Evolutionary conservation across 352 stramenopile species (phyloP), one percentile per base, ranked within the genome.

Genomic region (Phytophthora capsici): DNA sequence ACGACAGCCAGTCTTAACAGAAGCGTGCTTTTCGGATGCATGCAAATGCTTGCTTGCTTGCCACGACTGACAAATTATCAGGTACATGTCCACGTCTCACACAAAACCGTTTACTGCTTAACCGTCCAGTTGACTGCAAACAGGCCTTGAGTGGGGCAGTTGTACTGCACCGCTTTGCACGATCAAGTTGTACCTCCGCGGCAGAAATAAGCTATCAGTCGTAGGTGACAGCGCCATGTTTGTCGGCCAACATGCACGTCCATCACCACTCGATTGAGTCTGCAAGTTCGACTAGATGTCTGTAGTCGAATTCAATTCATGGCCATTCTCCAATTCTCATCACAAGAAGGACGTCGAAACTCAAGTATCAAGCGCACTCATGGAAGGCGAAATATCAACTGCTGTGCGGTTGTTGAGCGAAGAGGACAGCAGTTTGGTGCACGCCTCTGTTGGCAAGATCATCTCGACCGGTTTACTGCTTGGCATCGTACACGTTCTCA

Each of bases 401-500:
- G n/a, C 32, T 14, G 19, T 48, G 17, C 57, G 58, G 22, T 14
- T 57, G 46, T 28, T 73, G 47, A 70, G 45, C 36, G 60, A 65
- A 30, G 63, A 62, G 20, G 32, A 77, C 46, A 67, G 64, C 36
- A 73, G 48, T 20, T 60, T 84, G 8, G 44, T 52, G 37, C 34
- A 78, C 32, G 70, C 76, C 16, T 80, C 76, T 8, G 46, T 77
- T 2, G 49, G 72, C 9, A 78, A 77, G 23, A 74, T 82, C 53
- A 71, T 77, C 61, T 62, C 69, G 37, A 84, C 76, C 40, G 76
- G 73, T 1, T 34, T 82, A n/a, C 50, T 82, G 7, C 66, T 82
- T 5, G 76, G 70, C 16, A 54, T 82, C 8, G 62, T 84, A 22
- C 76, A 85, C 58, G 71, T 85, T 46, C 64, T 82, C 63, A 85